Base-by-base conservation (phyloP, 2,329 filamentous ascomycete genomes). In the Phialophora tarda region DNA sequence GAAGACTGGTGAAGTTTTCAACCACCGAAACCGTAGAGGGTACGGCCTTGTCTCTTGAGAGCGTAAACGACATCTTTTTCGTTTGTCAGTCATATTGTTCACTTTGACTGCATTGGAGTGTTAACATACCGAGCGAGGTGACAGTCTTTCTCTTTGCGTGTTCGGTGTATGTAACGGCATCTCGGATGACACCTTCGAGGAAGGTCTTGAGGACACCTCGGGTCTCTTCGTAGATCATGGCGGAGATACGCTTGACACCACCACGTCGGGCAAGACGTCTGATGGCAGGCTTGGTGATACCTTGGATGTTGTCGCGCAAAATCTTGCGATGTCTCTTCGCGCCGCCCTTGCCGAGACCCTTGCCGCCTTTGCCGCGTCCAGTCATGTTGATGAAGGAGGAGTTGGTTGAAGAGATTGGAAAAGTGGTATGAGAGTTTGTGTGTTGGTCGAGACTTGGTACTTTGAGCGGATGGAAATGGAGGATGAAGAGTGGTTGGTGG, bases 161-260 rank as follows among this genome's bases (percentile, higher is more conserved):
- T 84, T 92, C 89, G 74, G 89, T 92, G 85, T 92, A 92, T 78
- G 89, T 92, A 82, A 91, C 88, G 70, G 89, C 88, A 76, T 91
- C 89, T 81, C 89, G 87, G 78, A 92, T 92, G 80, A 92, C 89
- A 80, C 88, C 86, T 82, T 92, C 90, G 75, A 92, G 89, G 88
- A 92, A 92, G 80, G 89, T 69, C 87, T 92, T 92, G 76, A 92
- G 85, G 76, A 92, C 90, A 86, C 89, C 89, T 78, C 90, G 89
- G 75, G 90, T 92, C 85, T 92, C 88, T 80, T 91, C 89, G 85
- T 92, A 92, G 84, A 92, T 92, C 89, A 91, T 85, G 81, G 93
- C 93, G 78, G 93, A 97, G 78, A 97, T 97, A 96, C 93, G 93
- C 92, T 97, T 97, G 88, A 97, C 93, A 93, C 93, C 93, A 83